A percentile compares a stretch with the other conserved stretches of the same genome.
These are phyloP conservation scores for Kuraishia piskuri DNA, from an alignment of 805 yeast species.

Conservation along the genomic window DNA sequence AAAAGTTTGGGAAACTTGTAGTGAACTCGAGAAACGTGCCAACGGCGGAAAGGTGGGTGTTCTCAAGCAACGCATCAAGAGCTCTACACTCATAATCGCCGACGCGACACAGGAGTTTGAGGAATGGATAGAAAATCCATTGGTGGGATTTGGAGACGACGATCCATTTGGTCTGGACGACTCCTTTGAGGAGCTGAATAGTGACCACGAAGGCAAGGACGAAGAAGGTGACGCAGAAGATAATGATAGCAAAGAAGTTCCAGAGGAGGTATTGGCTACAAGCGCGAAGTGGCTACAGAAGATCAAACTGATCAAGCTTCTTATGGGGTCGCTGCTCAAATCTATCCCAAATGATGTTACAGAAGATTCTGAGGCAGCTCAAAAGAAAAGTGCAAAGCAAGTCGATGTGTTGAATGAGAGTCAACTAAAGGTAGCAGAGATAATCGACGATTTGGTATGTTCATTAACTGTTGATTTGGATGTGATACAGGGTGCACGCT, in stretches of 20 bases:
- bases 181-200: conserved; percentile 9
- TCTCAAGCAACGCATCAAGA: conserved; percentile 36
- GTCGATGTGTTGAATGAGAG: conserved; percentile 38
- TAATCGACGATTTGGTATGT: conserved; percentile 51
- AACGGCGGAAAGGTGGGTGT: conserved; percentile 46
- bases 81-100: conserved; percentile 35
- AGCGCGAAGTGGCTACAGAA: conserved; percentile 43
- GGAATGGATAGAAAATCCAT: conserved; percentile 63
- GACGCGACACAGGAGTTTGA: conserved; percentile 63
- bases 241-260: conserved; percentile 5
- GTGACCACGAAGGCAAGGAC: conserved; percentile 17
- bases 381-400: conserved; percentile 24
- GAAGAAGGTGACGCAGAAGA: conserved; percentile 18
- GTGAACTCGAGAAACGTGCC: conserved; percentile 30
- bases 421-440: conserved; percentile 33
- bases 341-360: conserved; percentile 36
- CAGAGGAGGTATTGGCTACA: conserved; percentile 25
- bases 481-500: conserved; percentile 27
- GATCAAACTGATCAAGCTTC: conserved; percentile 46
- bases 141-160: conserved; percentile 28
- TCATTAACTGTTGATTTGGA: conserved; percentile 39
- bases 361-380: conserved; percentile 3
- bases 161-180: conserved; percentile 43
- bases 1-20: conserved; percentile 64
- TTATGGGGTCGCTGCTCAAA: conserved; percentile 50